Conservation (phyloP, 208 protist species). For the Endotrypanum monterogeii region DNA sequence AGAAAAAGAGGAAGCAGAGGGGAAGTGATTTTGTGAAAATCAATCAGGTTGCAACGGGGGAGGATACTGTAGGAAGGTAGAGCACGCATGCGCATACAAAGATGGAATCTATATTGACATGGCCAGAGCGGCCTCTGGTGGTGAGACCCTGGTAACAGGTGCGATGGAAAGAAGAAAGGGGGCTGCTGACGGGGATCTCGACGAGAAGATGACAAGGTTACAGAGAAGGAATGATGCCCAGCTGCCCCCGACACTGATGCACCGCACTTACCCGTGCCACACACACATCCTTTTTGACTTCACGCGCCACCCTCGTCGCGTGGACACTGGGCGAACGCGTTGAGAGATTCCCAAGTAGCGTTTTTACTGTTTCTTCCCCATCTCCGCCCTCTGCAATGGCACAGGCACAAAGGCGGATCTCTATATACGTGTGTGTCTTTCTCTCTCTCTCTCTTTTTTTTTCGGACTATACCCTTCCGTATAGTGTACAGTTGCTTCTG, state of each 20-base stretch:
- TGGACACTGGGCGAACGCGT: not conserved
- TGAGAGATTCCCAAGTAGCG: not conserved
- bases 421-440: no score
- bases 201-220: not conserved
- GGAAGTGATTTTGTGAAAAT: no score
- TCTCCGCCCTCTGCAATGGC: not conserved
- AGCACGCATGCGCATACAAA: no score
- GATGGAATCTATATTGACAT: no score
- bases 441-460: not conserved
- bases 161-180: no score
- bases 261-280: not conserved
- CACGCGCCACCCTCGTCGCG: not conserved
- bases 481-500: not conserved
- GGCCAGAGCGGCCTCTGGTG: no score
- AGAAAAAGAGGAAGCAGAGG: no score
- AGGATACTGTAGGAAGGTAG: no score
- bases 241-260: not conserved
- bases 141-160: no score
- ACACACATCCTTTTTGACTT: no score
- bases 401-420: not conserved
- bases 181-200: no score
- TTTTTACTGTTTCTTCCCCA: not conserved
- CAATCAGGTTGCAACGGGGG: no score
- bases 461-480: not conserved
- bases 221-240: constrained; percentile 4